Conservation (phyloP, 148 eudicot genomes). For the Gaultheria prostrata region DNA sequence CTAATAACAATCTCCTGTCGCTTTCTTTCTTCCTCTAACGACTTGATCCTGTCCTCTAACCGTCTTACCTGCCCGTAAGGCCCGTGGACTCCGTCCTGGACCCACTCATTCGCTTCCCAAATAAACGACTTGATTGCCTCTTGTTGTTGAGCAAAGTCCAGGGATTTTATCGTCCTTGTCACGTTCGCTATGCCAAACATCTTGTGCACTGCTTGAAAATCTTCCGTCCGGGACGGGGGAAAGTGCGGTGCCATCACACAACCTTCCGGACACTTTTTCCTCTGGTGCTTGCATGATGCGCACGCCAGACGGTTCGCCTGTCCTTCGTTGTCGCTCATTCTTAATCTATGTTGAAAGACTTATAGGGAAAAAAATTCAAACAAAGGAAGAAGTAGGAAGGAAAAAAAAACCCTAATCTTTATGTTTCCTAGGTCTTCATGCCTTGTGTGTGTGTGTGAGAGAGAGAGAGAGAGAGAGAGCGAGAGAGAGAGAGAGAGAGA, state of each 20-base stretch:
- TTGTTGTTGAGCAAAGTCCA: not conserved
- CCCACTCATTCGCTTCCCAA: conserved; percentile 15
- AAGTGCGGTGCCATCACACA: conserved; percentile 17
- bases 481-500: not conserved
- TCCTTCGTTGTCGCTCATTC: not conserved
- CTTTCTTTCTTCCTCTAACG: not conserved
- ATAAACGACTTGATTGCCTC: conserved; percentile 2
- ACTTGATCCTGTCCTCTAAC: not conserved
- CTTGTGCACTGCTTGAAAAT: conserved; percentile 8
- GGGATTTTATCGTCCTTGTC: not conserved
- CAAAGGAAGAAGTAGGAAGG: not conserved
- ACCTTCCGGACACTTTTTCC: conserved; percentile 4
- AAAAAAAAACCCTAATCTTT: not conserved
- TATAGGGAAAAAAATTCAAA: not conserved
- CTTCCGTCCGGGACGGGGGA: not conserved
- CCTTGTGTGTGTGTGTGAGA: not conserved
- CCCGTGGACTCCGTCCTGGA: not conserved
- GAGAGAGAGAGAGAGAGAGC: no score
- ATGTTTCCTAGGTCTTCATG: not conserved
- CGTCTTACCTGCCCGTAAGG: not conserved
- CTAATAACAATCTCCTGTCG: not conserved
- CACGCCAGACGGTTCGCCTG: conserved; percentile 2
- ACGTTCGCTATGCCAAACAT: conserved; percentile 11
- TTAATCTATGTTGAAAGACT: not conserved
- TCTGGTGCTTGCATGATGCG: conserved; percentile 22